Evolutionary conservation across 2,329 filamentous ascomycete species (phyloP), one percentile per base, ranked within the genome.

Genomic region (Xylariaceae sp.): DNA sequence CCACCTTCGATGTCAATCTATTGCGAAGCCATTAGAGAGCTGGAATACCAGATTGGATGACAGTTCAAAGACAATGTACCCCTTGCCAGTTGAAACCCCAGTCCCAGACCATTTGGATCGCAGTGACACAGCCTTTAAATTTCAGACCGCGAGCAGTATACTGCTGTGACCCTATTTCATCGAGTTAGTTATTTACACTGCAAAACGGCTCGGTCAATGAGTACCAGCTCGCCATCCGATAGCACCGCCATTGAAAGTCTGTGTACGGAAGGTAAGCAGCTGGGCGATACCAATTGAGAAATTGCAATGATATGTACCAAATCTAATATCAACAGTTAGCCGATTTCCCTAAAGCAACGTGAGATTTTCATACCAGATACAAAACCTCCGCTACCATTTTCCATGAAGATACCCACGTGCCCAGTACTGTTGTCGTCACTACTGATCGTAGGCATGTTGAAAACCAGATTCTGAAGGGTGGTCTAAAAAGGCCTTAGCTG

Each of bases 401-500:
- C 83, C 77, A 70, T 83, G 81, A 67, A 83, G 46, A 87, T 76
- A 35, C 84, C 83, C 55, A 87, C 84, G 45, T 80, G n/a, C n/a
- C n/a, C 66, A 1, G 46, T 51, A 6, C 41, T 33, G 10, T 27
- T 23, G 80, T 64, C 83, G 77, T 59, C 82, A 53, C 68, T 79
- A 70, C 57, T 64, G 62, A 64, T 74, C 35, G 58, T 70, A 63
- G 66, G 76, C 80, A 32, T 80, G 77, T 70, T 72, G 68, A 87
- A 86, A 20, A 80, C 73, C 39, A 86, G 75, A 70, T 87, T 86
- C 64, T 86, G 82, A 4, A 87, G 74, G 41, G 52, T 77, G 66
- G 61, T 82, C 6, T 36, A 15, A 7, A 16, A 36, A 6, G 15
- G 6, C 8, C 9, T 36, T 9, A 36, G 33, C 16, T 9, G 16